Conservation (phyloP, 495 filamentous ascomycete genomes). For the Podospora conica region DNA sequence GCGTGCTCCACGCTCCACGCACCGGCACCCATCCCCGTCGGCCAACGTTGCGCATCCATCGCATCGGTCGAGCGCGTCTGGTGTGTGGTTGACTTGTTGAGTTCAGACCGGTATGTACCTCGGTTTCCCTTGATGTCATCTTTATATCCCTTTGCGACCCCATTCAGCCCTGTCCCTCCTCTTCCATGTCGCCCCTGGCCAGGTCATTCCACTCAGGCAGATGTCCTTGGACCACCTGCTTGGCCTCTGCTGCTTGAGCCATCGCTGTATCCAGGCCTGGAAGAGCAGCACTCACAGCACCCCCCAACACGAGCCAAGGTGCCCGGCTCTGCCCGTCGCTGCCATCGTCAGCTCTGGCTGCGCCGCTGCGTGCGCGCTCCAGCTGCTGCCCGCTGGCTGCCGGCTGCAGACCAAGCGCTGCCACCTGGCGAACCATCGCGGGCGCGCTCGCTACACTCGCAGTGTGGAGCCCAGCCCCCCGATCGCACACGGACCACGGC, state of each 20-base stretch:
- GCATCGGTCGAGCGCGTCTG: neutral
- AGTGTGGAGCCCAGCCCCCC: slow-evolving; percentile 22
- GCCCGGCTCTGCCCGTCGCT: neutral
- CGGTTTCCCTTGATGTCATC: neutral
- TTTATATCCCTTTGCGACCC: neutral
- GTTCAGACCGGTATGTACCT: neutral
- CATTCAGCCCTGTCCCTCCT: no score
- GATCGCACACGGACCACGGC: slow-evolving; percentile 13
- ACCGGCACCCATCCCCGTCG: neutral
- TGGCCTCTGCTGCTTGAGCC: no score
- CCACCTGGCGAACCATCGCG: neutral
- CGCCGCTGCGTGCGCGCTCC: neutral
- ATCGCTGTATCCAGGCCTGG: no score
- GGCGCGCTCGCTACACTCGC: slow-evolving; percentile 13
- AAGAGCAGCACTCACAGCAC: neutral
- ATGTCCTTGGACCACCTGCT: no score
- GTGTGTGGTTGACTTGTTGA: neutral
- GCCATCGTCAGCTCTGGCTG: neutral
- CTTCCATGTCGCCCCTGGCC: no score
- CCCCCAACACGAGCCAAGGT: neutral
- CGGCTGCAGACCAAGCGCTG: neutral
- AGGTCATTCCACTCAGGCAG: neutral
- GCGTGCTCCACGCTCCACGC: neutral
- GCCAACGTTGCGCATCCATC: slow-evolving; percentile 2
- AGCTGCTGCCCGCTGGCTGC: neutral